A percentile compares a stretch with the other conserved stretches of the same genome.
Evolutionary conservation across 352 stramenopile genomes (phyloP).

Genomic region (Globisporangium ultimum): DNA sequence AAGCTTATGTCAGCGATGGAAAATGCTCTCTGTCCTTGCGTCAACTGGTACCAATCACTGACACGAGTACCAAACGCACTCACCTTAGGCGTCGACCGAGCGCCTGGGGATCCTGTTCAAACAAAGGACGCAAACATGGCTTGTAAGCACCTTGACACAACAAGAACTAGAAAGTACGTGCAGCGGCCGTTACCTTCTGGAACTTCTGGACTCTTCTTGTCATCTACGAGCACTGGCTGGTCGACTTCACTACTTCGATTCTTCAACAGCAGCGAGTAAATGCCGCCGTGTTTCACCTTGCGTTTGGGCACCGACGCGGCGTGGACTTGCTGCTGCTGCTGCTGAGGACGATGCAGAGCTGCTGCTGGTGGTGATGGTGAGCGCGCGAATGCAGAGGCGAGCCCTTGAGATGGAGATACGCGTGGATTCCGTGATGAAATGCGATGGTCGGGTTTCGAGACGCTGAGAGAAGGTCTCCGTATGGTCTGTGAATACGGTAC

Average conservation of each 20-base stretch:
- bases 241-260: constrained; percentile 38
- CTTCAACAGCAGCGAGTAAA: constrained; percentile 77
- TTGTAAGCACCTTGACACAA: background rate
- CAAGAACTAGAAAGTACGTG: constrained; percentile 1
- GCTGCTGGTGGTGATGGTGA: background rate
- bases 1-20: too few relatives aligned
- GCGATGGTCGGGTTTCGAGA: constrained; percentile 6
- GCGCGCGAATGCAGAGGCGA: background rate
- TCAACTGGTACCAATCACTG: too few relatives aligned
- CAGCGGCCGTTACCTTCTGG: constrained; percentile 9
- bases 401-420: constrained; percentile 8
- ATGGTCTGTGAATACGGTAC: background rate
- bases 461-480: constrained; percentile 6
- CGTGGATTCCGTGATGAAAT: background rate
- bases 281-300: constrained; percentile 70
- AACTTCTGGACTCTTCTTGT: constrained; percentile 22
- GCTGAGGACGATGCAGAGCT: background rate
- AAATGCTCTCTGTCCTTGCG: too few relatives aligned
- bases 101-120: background rate
- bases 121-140: background rate
- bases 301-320: constrained; percentile 26
- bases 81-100: constrained; percentile 2
- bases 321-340: background rate
- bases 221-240: constrained; percentile 50
- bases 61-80: background rate